Evolutionary conservation across 345 rosid genomes (phyloP).

Genomic region (Raphanus raphanistrum): DNA sequence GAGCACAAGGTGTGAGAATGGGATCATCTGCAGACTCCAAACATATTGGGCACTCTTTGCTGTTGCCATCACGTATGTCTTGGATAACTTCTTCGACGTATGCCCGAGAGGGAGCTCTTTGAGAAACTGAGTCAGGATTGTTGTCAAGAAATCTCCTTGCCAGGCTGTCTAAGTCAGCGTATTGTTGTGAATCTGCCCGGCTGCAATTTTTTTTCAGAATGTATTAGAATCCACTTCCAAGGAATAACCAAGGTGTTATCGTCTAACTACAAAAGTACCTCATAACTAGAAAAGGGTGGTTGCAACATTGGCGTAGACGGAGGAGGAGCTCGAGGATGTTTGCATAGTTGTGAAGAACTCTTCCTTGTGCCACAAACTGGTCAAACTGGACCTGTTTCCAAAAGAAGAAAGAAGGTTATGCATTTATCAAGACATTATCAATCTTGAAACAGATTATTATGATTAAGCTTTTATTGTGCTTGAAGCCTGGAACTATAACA

Average conservation of each 20-base stretch:
- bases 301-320: constrained; percentile 74
- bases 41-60: constrained; percentile 66
- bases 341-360: constrained; percentile 69
- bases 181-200: constrained; percentile 50
- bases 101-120: constrained; percentile 43
- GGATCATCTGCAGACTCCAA: constrained; percentile 70
- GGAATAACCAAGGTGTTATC: not conserved
- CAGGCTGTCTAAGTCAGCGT: constrained; percentile 59
- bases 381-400: constrained; percentile 63
- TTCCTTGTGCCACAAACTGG: constrained; percentile 70
- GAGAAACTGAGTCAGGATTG: constrained; percentile 33
- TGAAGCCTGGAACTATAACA: constrained; percentile 2
- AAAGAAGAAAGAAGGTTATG: constrained; percentile 2
- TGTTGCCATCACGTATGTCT: constrained; percentile 48
- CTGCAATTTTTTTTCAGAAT: constrained; percentile 6
- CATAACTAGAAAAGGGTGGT: constrained; percentile 74
- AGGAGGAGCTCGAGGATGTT: constrained; percentile 67
- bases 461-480: constrained; percentile 1
- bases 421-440: not conserved
- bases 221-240: constrained; percentile 15
- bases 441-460: not conserved
- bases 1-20: constrained; percentile 69
- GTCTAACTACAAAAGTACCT: constrained; percentile 37
- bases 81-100: constrained; percentile 60
- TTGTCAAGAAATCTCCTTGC: constrained; percentile 58